phyloP scores from a whole-genome alignment of 1,139 yeast genomes.

The Lodderomyces elongisporus region DNA sequence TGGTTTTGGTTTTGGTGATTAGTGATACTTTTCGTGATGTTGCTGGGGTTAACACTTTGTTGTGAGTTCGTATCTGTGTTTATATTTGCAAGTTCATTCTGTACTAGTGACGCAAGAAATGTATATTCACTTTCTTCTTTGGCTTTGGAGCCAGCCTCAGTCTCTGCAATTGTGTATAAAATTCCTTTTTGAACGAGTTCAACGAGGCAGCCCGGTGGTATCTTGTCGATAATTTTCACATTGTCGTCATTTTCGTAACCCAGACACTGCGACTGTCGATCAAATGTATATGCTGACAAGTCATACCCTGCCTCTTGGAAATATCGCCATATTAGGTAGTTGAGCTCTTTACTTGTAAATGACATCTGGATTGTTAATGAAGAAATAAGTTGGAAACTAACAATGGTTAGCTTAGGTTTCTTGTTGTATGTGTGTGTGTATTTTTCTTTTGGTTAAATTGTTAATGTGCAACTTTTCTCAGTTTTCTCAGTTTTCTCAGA shows the following conservation, averaged over 20 bases:
- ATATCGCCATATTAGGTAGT: slow-evolving; percentile 90
- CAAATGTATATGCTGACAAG: slow-evolving; percentile 75
- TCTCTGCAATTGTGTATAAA: slow-evolving; percentile 47
- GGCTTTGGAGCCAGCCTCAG: slow-evolving; percentile 17
- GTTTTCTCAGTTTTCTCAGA: too few relatives aligned
- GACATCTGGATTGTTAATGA: slow-evolving; percentile 51
- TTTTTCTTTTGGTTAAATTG: too few relatives aligned
- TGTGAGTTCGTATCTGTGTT: slow-evolving; percentile 13
- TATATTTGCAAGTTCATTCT: slow-evolving; percentile 16
- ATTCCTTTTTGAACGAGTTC: slow-evolving; percentile 83
- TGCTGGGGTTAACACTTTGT: too few relatives aligned
- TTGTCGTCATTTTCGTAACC: slow-evolving; percentile 48
- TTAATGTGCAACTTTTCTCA: too few relatives aligned
- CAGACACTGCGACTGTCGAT: slow-evolving; percentile 65
- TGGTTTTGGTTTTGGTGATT: neutral
- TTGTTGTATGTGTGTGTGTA: too few relatives aligned
- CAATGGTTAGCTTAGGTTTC: too few relatives aligned
- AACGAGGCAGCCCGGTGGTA: slow-evolving; percentile 68
- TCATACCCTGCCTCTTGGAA: slow-evolving; percentile 84
- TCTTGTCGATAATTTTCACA: slow-evolving; percentile 43
- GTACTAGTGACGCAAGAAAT: slow-evolving; percentile 28
- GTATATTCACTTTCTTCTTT: slow-evolving; percentile 19
- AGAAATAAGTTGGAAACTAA: too few relatives aligned
- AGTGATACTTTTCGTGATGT: neutral
- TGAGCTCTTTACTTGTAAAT: slow-evolving; percentile 76